phyloP scores from a whole-genome alignment of 345 rosid species.

The Schrenkiella parvula region DNA sequence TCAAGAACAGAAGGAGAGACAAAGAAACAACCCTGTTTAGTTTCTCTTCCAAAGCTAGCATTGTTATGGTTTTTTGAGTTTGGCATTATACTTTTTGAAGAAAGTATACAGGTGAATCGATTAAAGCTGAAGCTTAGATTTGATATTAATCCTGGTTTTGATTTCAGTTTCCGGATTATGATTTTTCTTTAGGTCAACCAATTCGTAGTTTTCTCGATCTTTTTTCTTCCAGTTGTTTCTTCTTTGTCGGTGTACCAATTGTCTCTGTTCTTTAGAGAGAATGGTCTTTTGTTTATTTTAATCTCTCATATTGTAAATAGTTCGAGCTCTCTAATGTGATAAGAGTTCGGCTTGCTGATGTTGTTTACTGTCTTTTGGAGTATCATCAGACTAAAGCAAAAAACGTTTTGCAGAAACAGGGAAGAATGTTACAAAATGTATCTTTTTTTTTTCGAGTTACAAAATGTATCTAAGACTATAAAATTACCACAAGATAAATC shows the following conservation, averaged over 20 bases:
- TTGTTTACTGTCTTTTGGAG: background rate
- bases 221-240: background rate
- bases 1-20: constrained; percentile 53
- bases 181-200: background rate
- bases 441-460: too few species aligned
- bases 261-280: background rate
- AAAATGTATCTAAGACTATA: too few species aligned
- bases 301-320: constrained; percentile 13
- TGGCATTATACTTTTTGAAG: constrained; percentile 4
- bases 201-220: background rate
- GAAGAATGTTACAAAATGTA: background rate
- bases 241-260: background rate
- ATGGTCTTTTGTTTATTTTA: background rate
- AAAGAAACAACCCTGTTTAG: constrained; percentile 53
- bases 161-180: background rate
- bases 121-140: constrained; percentile 4
- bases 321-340: constrained; percentile 10
- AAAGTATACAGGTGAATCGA: constrained; percentile 7
- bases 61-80: background rate
- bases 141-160: background rate
- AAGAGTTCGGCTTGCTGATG: background rate
- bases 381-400: background rate
- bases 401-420: background rate
- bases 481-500: background rate
- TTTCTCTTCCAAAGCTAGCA: background rate